Evolutionary conservation across 305 asterid species (phyloP).

Genomic region (Ilex paraguariensis): DNA sequence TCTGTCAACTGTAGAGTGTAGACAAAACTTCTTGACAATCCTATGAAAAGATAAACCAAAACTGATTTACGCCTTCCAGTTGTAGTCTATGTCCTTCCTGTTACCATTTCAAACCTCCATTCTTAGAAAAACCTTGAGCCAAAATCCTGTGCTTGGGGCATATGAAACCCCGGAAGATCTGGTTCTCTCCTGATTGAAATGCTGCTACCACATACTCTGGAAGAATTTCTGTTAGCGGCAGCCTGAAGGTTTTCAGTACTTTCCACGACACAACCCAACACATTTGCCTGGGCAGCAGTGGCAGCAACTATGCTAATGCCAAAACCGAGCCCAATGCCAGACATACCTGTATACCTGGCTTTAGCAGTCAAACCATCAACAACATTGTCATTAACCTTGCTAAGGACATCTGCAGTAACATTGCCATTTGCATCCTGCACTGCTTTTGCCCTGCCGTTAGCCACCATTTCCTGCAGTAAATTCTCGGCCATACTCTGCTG

Average conservation of each 20-base stretch:
- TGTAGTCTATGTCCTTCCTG: not conserved
- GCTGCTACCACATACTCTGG: constrained; percentile 4
- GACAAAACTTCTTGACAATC: not conserved
- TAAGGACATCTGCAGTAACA: not conserved
- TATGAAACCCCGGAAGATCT: not conserved
- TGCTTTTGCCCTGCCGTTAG: constrained; percentile 10
- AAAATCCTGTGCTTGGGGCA: not conserved
- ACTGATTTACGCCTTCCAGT: not conserved
- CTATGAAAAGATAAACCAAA: not conserved
- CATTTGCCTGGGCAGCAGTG: too few relatives aligned
- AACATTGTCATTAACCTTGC: constrained; percentile 1
- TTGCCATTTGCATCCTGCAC: too few relatives aligned
- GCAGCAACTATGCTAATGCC: too few relatives aligned
- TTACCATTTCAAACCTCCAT: too few relatives aligned
- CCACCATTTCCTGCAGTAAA: constrained; percentile 25
- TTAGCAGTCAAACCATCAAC: not conserved
- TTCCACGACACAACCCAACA: too few relatives aligned
- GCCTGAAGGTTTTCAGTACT: too few relatives aligned
- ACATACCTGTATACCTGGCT: too few relatives aligned
- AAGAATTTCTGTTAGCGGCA: constrained; percentile 5
- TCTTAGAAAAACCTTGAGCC: not conserved
- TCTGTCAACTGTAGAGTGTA: not conserved
- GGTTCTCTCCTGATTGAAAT: not conserved
- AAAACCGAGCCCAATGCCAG: too few relatives aligned
- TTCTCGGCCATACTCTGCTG: constrained; percentile 24